Evolutionary conservation across 2,329 filamentous ascomycete species (phyloP).

Genomic region (Trichoderma sp.): DNA sequence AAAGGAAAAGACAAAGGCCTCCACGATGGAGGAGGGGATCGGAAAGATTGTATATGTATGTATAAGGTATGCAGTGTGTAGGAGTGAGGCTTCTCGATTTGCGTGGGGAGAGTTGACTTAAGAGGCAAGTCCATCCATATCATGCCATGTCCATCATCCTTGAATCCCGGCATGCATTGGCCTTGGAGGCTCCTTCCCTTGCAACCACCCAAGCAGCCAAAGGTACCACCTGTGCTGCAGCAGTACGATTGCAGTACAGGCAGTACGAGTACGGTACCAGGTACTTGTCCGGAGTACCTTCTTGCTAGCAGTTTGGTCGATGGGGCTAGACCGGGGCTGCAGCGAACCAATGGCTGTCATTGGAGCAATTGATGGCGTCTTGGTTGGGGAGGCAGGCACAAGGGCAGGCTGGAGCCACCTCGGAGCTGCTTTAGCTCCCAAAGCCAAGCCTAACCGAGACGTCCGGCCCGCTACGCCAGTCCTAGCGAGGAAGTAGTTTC

Average conservation of each 20-base stretch:
- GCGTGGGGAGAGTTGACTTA: constrained; percentile 19
- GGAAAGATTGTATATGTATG: neutral
- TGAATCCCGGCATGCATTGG: constrained; percentile 16
- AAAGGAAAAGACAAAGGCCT: neutral
- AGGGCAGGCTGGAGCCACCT: constrained; percentile 12
- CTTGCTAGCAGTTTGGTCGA: neutral
- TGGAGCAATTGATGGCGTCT: neutral
- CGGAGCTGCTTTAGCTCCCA: constrained; percentile 13
- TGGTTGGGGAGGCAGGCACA: constrained; percentile 4
- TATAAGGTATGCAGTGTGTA: neutral
- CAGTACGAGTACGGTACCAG: neutral
- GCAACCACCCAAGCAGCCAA: neutral
- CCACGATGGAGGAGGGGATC: neutral
- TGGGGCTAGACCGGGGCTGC: neutral
- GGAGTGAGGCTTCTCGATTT: constrained; percentile 15
- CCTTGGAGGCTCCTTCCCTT: constrained; percentile 7
- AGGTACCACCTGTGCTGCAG: neutral
- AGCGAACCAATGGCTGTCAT: neutral
- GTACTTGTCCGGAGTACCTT: neutral
- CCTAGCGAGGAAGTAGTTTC: constrained; percentile 20
- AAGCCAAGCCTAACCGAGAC: constrained; percentile 19
- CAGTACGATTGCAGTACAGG: neutral
- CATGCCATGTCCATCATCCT: constrained; percentile 19
- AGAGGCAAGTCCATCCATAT: constrained; percentile 20
- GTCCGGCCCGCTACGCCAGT: constrained; percentile 9